Evolutionary conservation across 306 rosid species (phyloP), one percentile per base, ranked within the genome.

Genomic region (Corylus heterophylla): DNA sequence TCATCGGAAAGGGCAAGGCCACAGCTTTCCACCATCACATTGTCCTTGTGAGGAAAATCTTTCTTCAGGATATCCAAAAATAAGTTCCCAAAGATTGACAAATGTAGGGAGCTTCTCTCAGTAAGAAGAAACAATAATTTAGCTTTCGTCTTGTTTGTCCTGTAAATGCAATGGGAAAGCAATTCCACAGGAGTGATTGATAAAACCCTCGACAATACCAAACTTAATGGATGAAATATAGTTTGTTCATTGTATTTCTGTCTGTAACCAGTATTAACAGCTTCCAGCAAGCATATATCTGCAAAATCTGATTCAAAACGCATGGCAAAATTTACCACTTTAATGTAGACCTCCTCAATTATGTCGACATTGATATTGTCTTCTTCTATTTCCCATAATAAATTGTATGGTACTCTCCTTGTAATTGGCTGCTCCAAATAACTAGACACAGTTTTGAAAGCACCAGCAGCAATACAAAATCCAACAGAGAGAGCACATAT

Each of bases 231-330:
- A 86, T 91, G 90, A 86, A 85, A 81, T 42, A 72, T 73, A 77
- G 78, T 83, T 35, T 87, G 83, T 44, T 78, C 87, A 84, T 71
- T 44, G 63, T 71, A 78, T 78, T 87, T 94, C 78, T 85, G 92
- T 70, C 74, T 79, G 82, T 81, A 83, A 61, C 83, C 83, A 73
- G 79, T 81, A 82, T 85, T 85, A 73, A 87, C 86, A 77, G 91
- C 92, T 84, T 91, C 97, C 76, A 86, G 84, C 88, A 95, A 86
- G 86, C 97, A 89, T 25, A 80, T 69, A 86, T 92, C 92, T 14
- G 89, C 86, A 74, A 86, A 84, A 42, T 89, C 97, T 67, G 85
- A 69, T 77, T 91, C 83, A 76, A 70, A 79, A 68, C 56, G 80
- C 74, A 82, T 8, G 59, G 90, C 86, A 74, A 87, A 76, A 39